Conservation (phyloP, 2,329 filamentous ascomycete species). For the Grosmannia serpens region DNA sequence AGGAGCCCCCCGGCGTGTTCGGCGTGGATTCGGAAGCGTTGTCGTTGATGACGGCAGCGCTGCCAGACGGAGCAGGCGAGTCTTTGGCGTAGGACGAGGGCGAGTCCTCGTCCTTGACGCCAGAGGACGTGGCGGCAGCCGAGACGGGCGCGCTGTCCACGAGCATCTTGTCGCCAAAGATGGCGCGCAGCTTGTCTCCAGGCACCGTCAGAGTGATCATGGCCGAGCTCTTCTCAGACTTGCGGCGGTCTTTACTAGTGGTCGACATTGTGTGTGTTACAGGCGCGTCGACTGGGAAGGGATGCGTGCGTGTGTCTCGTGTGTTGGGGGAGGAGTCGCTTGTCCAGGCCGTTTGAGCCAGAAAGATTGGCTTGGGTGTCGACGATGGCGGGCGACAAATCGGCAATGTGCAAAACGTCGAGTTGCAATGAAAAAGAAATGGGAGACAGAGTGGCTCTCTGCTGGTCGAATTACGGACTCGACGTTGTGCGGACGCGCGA, state of each 20-base stretch:
- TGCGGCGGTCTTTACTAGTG: constrained; percentile 30
- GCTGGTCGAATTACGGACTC: neutral
- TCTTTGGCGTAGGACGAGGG: constrained; percentile 19
- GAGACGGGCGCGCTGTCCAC: constrained; percentile 13
- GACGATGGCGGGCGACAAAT: neutral
- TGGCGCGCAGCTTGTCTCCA: constrained; percentile 36
- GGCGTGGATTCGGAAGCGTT: constrained; percentile 48
- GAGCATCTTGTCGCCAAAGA: constrained; percentile 24
- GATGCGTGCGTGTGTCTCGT: neutral
- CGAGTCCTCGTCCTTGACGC: constrained; percentile 15
- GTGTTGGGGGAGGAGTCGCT: neutral
- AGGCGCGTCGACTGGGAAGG: neutral
- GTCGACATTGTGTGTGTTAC: constrained; percentile 22
- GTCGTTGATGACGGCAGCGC: constrained; percentile 42
- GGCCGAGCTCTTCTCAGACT: constrained; percentile 22
- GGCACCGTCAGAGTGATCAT: constrained; percentile 43
- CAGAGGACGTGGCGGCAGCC: constrained; percentile 21
- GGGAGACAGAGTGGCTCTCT: neutral
- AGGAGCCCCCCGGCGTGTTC: constrained; percentile 35
- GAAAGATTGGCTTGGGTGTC: neutral
- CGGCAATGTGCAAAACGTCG: neutral
- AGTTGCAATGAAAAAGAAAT: neutral
- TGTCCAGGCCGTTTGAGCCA: neutral
- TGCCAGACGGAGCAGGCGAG: constrained; percentile 33
- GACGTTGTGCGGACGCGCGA: neutral